A percentile compares a stretch with the other conserved stretches of the same genome.
These are phyloP conservation scores for Penicillium lagena DNA, from an alignment of 495 filamentous ascomycete genomes.

Conservation along the genomic window DNA sequence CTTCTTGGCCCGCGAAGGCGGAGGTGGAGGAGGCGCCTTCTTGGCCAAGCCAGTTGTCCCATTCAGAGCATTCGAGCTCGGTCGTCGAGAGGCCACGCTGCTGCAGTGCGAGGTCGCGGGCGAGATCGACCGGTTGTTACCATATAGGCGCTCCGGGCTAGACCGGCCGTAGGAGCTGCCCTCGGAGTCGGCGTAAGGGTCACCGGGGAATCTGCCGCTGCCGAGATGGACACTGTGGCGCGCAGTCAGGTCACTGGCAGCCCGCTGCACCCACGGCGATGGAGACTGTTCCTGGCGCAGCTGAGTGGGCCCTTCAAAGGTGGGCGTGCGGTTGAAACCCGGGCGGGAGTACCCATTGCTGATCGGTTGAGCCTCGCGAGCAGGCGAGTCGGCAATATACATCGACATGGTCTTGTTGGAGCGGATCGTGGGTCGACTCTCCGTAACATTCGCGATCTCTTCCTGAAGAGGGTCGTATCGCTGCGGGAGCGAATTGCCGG, in stretches of 20 bases:
- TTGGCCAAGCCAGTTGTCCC: constrained; percentile 35
- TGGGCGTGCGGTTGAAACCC: constrained; percentile 38
- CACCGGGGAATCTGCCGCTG: constrained; percentile 32
- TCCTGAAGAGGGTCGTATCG: constrained; percentile 54
- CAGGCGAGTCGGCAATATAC: constrained; percentile 20
- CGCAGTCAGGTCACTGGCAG: constrained; percentile 47
- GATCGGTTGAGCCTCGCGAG: constrained; percentile 24
- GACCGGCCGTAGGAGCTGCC: constrained; percentile 50
- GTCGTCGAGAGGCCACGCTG: constrained; percentile 51
- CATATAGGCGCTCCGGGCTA: constrained; percentile 52
- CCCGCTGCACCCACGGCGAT: constrained; percentile 44
- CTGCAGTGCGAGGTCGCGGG: constrained; percentile 58
- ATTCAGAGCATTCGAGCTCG: constrained; percentile 44
- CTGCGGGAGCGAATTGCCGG: constrained; percentile 54
- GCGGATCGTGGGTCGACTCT: constrained; percentile 56
- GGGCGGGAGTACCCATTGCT: constrained; percentile 34
- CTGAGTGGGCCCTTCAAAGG: constrained; percentile 53
- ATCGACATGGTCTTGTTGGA: constrained; percentile 39
- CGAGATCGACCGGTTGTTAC: constrained; percentile 48
- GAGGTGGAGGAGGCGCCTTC: constrained; percentile 75
- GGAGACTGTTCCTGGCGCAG: constrained; percentile 41
- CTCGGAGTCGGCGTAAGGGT: constrained; percentile 63
- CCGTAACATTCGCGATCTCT: constrained; percentile 35
- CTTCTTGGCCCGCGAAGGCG: constrained; percentile 74
- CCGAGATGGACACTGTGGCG: constrained; percentile 39